Evolutionary conservation across 306 rosid species (phyloP).

Genomic region (Lathyrus aphaca): DNA sequence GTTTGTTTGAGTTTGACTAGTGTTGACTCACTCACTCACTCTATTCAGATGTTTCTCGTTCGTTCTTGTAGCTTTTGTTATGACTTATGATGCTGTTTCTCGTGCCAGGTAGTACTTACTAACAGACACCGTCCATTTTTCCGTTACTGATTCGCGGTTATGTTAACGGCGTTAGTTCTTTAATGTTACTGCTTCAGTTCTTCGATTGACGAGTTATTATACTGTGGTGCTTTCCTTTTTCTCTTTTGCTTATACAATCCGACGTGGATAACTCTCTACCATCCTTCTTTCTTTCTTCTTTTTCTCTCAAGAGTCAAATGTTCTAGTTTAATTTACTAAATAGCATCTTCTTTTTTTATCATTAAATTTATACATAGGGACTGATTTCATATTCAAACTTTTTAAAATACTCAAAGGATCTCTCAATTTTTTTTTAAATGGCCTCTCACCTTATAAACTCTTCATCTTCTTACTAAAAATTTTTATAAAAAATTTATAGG

Average conservation of each 20-base stretch:
- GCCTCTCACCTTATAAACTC: too few species aligned
- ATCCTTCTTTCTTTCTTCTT: neutral
- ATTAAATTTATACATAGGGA: too few species aligned
- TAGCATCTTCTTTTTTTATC: too few species aligned
- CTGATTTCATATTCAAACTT: too few species aligned
- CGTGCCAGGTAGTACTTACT: slow-evolving; percentile 20
- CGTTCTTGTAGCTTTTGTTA: neutral
- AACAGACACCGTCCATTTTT: slow-evolving; percentile 44
- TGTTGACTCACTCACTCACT: slow-evolving; percentile 2
- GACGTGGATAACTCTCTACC: slow-evolving; percentile 15
- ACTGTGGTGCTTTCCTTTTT: slow-evolving; percentile 26
- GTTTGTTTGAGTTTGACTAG: slow-evolving; percentile 64
- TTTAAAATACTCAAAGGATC: too few species aligned
- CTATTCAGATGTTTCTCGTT: slow-evolving; percentile 51
- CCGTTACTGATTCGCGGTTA: slow-evolving; percentile 47
- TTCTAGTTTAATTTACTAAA: too few species aligned
- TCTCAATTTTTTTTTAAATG: too few species aligned
- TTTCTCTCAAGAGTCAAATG: too few species aligned
- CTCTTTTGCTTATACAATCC: slow-evolving; percentile 48
- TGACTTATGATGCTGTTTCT: slow-evolving; percentile 2
- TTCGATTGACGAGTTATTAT: slow-evolving; percentile 32
- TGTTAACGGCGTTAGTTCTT: slow-evolving; percentile 32
- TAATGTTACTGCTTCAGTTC: neutral
- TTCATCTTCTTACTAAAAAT: too few species aligned
- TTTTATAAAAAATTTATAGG: too few species aligned